These are phyloP conservation scores for Cryptococcus deneoformans DNA, from an alignment of 1,284 basidiomycete species.

Conservation along the genomic window DNA sequence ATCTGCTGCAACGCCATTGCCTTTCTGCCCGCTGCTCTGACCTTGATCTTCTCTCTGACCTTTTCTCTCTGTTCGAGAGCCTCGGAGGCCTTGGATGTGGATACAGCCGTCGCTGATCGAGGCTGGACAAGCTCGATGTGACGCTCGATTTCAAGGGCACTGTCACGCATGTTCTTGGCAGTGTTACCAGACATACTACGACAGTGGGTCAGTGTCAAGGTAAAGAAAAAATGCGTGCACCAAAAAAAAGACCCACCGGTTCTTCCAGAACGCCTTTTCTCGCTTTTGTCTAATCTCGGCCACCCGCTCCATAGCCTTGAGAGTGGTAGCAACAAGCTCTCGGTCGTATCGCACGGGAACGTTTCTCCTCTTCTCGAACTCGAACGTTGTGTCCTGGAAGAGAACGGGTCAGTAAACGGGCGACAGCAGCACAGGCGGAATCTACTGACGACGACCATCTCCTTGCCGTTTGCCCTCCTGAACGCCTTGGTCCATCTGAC, in stretches of 20 bases:
- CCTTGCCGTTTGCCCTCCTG: conserved; percentile 97
- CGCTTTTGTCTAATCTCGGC: conserved; percentile 87
- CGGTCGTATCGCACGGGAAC: conserved; percentile 97
- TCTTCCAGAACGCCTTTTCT: conserved; percentile 97
- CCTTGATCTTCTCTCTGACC: conserved; percentile 74
- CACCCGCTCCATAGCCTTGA: conserved; percentile 95
- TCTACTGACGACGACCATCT: conserved; percentile 87
- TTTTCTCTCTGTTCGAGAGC: conserved; percentile 38
- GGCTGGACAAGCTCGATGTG: conserved; percentile 71
- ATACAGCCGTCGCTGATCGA: conserved; percentile 11
- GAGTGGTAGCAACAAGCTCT: conserved; percentile 88
- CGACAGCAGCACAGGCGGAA: not conserved
- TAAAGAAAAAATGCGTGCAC: not conserved
- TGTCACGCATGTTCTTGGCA: conserved; percentile 36
- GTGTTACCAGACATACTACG: conserved; percentile 71
- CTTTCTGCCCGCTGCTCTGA: conserved; percentile 61
- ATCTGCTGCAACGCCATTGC: conserved; percentile 43
- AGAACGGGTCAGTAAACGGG: not conserved
- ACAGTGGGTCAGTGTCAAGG: conserved; percentile 1
- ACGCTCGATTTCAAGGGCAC: conserved; percentile 57
- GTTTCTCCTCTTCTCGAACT: conserved; percentile 99
- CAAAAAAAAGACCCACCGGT: conserved; percentile 60
- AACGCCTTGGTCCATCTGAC: conserved; percentile 99
- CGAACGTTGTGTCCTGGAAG: conserved; percentile 91
- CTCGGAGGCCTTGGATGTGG: conserved; percentile 37